A percentile compares a stretch with the other conserved stretches of the same genome.
phyloP scores from a whole-genome alignment of 2,329 filamentous ascomycete genomes.

The Aspergillus sp. region DNA sequence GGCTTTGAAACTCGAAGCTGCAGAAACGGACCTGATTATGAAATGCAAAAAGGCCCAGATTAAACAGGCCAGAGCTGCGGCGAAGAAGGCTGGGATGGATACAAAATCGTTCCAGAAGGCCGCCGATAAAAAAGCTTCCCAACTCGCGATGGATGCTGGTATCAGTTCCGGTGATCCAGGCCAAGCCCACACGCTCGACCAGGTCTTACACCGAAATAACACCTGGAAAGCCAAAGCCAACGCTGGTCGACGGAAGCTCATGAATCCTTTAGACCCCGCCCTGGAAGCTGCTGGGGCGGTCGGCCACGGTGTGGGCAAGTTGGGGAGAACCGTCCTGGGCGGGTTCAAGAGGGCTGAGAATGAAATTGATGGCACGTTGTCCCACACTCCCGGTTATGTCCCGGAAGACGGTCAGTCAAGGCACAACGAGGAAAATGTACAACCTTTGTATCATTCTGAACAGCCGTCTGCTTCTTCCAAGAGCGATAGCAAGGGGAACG shows the following conservation, averaged over 20 bases:
- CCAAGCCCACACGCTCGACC: slow-evolving; percentile 52
- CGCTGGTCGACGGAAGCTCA: slow-evolving; percentile 13
- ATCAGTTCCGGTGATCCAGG: slow-evolving; percentile 58
- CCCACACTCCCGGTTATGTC: slow-evolving; percentile 35
- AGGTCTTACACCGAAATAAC: slow-evolving; percentile 37
- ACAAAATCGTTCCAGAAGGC: slow-evolving; percentile 44
- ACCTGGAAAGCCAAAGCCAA: slow-evolving; percentile 12
- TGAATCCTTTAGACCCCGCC: slow-evolving; percentile 43
- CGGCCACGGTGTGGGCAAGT: slow-evolving; percentile 46
- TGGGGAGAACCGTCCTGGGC: slow-evolving; percentile 47
- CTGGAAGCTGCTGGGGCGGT: slow-evolving; percentile 54
- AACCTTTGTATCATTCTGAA: background rate
- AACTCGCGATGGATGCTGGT: slow-evolving; percentile 49
- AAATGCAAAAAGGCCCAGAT: slow-evolving; percentile 74
- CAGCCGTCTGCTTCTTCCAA: background rate
- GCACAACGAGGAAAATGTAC: slow-evolving; percentile 6
- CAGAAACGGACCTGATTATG: slow-evolving; percentile 81
- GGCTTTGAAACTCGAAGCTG: slow-evolving; percentile 70
- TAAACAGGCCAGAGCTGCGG: slow-evolving; percentile 65
- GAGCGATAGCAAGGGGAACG: background rate
- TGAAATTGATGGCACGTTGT: slow-evolving; percentile 34
- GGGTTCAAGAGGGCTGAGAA: slow-evolving; percentile 42
- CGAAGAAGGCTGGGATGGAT: slow-evolving; percentile 58
- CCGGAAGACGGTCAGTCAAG: slow-evolving; percentile 9
- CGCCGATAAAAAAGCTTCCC: slow-evolving; percentile 49